A percentile compares a stretch with the other conserved stretches of the same genome.
Evolutionary conservation across 768 basidiomycete genomes (phyloP).

Genomic region (Piloderma croceum): DNA sequence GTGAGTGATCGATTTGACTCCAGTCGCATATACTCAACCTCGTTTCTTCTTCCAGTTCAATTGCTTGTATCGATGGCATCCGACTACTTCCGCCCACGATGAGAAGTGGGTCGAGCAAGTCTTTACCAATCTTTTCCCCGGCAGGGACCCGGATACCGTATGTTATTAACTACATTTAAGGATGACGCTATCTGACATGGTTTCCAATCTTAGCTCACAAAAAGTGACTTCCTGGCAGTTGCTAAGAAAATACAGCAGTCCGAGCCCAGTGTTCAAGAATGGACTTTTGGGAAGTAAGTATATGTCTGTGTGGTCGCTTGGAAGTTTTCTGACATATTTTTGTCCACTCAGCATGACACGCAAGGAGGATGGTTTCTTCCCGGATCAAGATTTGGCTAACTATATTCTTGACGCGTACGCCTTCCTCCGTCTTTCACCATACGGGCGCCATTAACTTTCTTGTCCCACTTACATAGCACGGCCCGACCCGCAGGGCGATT

Average conservation of each 20-base stretch:
- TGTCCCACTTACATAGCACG: slow-evolving; percentile 27
- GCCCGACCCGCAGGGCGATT: slow-evolving; percentile 71
- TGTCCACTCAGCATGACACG: slow-evolving; percentile 48
- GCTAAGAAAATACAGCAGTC: slow-evolving; percentile 32
- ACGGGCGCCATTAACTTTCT: background rate
- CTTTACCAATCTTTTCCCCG: slow-evolving; percentile 49
- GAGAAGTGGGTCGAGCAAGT: slow-evolving; percentile 59
- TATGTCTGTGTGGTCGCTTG: background rate
- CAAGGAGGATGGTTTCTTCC: slow-evolving; percentile 55
- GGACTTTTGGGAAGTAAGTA: slow-evolving; percentile 62
- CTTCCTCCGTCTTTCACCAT: background rate
- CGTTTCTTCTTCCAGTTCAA: slow-evolving; percentile 69
- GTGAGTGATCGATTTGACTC: slow-evolving; percentile 28
- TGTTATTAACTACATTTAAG: no score
- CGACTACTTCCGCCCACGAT: slow-evolving; percentile 67
- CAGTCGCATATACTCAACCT: background rate
- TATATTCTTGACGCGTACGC: slow-evolving; percentile 65
- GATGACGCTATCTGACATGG: no score
- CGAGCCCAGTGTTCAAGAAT: slow-evolving; percentile 48
- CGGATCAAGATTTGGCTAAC: slow-evolving; percentile 63
- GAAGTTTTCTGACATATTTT: background rate
- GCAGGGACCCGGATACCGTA: slow-evolving; percentile 40
- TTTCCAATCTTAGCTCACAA: slow-evolving; percentile 36
- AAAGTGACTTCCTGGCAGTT: slow-evolving; percentile 46
- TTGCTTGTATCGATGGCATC: slow-evolving; percentile 80